Conservation (phyloP, 495 filamentous ascomycete genomes). For the Gamarada debralockiae region DNA sequence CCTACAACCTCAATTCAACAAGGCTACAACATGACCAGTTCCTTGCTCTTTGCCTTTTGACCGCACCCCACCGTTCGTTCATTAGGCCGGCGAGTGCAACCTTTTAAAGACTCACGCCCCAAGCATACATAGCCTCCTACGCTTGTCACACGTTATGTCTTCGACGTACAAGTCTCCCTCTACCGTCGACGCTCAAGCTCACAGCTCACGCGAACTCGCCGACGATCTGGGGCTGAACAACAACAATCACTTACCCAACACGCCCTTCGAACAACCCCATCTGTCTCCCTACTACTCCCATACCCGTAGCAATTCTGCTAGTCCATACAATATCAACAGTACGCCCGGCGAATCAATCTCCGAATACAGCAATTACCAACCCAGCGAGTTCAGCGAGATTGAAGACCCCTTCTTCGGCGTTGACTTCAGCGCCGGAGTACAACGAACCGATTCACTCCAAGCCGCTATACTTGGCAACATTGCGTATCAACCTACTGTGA, state of each 20-base stretch:
- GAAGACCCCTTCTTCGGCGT: conserved; percentile 26
- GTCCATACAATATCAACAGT: conserved; percentile 20
- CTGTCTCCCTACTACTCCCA: conserved; percentile 22
- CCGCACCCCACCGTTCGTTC: conserved; percentile 7
- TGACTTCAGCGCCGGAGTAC: conserved; percentile 23
- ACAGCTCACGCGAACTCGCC: conserved; percentile 12
- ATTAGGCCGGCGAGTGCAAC: conserved; percentile 4
- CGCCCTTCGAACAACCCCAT: conserved; percentile 11
- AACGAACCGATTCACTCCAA: conserved; percentile 17
- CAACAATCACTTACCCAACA: not conserved
- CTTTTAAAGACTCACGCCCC: conserved; percentile 13
- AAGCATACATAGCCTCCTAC: conserved; percentile 23
- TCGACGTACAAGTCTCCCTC: conserved; percentile 19
- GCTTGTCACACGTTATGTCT: conserved; percentile 22
- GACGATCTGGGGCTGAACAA: conserved; percentile 17
- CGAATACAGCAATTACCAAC: conserved; percentile 21
- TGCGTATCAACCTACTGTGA: conserved; percentile 1
- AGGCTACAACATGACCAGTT: conserved; percentile 25
- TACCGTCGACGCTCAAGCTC: conserved; percentile 16
- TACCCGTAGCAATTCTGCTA: conserved; percentile 21
- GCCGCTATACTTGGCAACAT: not conserved
- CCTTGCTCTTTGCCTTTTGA: conserved; percentile 17
- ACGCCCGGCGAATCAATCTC: conserved; percentile 23
- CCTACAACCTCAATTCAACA: conserved; percentile 2
- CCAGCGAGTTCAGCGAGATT: conserved; percentile 24